These are phyloP conservation scores for Trametes sp. DNA, from an alignment of 1,284 basidiomycete species.

Conservation along the genomic window DNA sequence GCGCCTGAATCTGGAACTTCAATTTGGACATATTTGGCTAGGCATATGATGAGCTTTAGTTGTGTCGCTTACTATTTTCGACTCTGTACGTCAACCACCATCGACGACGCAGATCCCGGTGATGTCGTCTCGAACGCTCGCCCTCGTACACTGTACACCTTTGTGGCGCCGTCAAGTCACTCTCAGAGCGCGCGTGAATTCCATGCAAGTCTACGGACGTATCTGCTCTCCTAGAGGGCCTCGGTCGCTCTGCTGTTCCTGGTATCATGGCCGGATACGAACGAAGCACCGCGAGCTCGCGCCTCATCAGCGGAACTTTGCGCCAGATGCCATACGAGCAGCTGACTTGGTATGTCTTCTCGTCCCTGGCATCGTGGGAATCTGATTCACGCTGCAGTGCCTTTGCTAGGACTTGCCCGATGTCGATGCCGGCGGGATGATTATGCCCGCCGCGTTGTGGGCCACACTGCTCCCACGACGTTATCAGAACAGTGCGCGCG, in stretches of 20 bases:
- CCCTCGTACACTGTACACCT: too few relatives aligned
- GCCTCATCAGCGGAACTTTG: conserved; percentile 5
- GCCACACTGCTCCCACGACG: background rate
- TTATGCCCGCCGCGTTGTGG: background rate
- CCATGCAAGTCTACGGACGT: background rate
- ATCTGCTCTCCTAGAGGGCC: background rate
- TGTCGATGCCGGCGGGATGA: background rate
- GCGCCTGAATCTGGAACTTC: background rate
- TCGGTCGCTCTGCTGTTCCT: background rate
- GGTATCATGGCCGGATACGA: too few relatives aligned
- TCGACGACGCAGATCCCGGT: too few relatives aligned
- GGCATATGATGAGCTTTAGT: background rate
- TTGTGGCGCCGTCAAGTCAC: background rate
- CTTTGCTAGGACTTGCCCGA: background rate
- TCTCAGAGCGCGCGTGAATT: background rate
- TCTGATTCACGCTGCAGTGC: background rate
- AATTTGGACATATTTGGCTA: background rate
- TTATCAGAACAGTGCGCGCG: background rate
- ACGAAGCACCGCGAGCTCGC: background rate
- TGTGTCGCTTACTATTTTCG: background rate
- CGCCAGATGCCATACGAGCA: background rate
- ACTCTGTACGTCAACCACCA: background rate
- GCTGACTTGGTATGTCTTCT: background rate
- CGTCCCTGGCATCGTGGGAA: background rate
- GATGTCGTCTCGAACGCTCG: too few relatives aligned